Percentiles rank a stretch among this genome's conserved stretches.
phyloP scores from a whole-genome alignment of 1,284 basidiomycete species.

The Cutaneotrichosporon sp. region DNA sequence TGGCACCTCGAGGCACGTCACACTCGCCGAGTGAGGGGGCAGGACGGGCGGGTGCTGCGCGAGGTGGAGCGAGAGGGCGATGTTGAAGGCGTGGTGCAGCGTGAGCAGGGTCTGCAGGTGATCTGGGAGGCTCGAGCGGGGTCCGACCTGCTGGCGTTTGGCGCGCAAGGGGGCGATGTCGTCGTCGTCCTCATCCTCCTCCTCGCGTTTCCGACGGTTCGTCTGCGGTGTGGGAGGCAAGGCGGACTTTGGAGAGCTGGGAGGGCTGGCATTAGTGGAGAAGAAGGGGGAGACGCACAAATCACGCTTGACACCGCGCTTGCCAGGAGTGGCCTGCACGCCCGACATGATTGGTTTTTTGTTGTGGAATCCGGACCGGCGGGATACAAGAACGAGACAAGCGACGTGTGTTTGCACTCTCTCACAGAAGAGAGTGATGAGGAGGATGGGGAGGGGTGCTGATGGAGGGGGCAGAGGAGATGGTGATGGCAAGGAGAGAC shows the following conservation, averaged over 20 bases:
- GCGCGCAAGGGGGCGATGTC: neutral
- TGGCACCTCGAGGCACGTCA: slow-evolving; percentile 39
- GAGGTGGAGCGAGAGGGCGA: slow-evolving; percentile 51
- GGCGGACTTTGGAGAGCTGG: slow-evolving; percentile 12
- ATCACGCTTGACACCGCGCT: slow-evolving; percentile 7
- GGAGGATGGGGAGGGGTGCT: neutral
- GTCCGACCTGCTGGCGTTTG: neutral
- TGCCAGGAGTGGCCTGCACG: slow-evolving; percentile 12
- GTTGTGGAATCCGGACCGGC: slow-evolving; percentile 6
- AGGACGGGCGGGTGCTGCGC: slow-evolving; percentile 53
- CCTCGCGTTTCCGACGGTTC: slow-evolving; percentile 6
- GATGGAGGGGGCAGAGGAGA: neutral
- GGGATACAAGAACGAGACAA: neutral
- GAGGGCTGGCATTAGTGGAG: slow-evolving; percentile 3
- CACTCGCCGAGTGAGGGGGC: slow-evolving; percentile 41
- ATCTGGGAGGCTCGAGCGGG: slow-evolving; percentile 33
- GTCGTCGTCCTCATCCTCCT: slow-evolving; percentile 9
- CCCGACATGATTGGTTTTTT: slow-evolving; percentile 10
- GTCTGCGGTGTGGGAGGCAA: slow-evolving; percentile 17
- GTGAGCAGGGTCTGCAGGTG: slow-evolving; percentile 49
- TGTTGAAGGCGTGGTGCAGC: slow-evolving; percentile 51
- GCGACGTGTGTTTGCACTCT: neutral
- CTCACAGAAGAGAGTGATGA: neutral
- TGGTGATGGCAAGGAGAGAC: neutral
- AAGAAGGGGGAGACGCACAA: neutral